Evolutionary conservation across 331 rosid genomes (phyloP), one percentile per base, ranked within the genome.

Genomic region (Pyrus hybrid): DNA sequence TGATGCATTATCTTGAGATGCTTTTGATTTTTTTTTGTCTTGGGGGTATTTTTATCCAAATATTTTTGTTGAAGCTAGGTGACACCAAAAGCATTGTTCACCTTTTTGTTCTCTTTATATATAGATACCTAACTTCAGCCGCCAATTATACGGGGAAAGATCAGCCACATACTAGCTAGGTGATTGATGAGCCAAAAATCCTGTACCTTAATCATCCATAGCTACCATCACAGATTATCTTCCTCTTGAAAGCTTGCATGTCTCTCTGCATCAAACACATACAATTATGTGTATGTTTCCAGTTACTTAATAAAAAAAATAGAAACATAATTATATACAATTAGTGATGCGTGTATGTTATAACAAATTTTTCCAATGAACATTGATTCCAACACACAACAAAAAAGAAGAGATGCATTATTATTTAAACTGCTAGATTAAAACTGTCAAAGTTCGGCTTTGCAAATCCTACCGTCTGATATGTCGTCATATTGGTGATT

Each of bases 401-500:
- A 6, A 51, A 51, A 17, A 51, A 8, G 12, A 49, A 49, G 21
- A 51, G 21, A 51, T 17, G 21, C 21, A 17, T 17, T 3, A 2
- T 7, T 51, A 51, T 37, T 37, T 51, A 16, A 51, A 17, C 9
- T 0, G 9, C 21, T 51, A 51, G 18, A 51, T 51, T 51, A 51
- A 49, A 51, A 49, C 9, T 49, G 56, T 49, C n/a, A 10, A 37
- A 37, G 45, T 37, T 37, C 13, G 45, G 45, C 45, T 37, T 2
- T 37, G 45, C 45, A 37, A 37, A 37, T 37, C 13, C 45, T 2
- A 37, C 45, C 45, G 45, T 37, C 45, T 37, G n/a, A n/a, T n/a
- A n/a, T n/a, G n/a, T n/a, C n/a, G n/a, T 49, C 2, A 51, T 1
- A 3, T 51, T 51, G 18, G 9, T 2, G 20, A 3, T 51, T 0